Evolutionary conservation across 345 rosid genomes (phyloP).

Genomic region (Aquilaria yunnanensis): DNA sequence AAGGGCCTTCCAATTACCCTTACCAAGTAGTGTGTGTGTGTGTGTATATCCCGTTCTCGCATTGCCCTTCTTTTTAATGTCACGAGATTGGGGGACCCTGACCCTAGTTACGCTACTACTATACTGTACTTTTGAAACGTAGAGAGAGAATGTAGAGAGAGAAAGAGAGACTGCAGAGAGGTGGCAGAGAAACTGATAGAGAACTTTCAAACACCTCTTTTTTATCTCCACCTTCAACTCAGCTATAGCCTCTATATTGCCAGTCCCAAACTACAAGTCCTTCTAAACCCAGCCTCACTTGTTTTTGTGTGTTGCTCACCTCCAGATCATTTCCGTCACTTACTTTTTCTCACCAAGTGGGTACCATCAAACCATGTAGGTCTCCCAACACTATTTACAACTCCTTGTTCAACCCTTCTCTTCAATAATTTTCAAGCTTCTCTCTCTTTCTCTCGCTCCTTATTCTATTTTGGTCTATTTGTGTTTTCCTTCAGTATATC

Average conservation of each 20-base stretch:
- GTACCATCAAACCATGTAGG: slow-evolving; percentile 57
- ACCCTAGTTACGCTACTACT: slow-evolving; percentile 33
- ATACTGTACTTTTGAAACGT: slow-evolving; percentile 9
- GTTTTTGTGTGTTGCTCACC: no score
- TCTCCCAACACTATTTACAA: slow-evolving; percentile 25
- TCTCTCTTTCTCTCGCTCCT: slow-evolving; percentile 16
- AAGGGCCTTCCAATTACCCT: no score
- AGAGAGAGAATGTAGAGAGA: slow-evolving; percentile 29
- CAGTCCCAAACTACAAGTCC: slow-evolving; percentile 68
- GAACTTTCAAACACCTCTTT: slow-evolving; percentile 62
- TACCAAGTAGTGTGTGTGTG: no score
- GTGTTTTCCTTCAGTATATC: slow-evolving; percentile 1
- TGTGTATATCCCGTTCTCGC: background rate
- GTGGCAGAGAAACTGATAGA: slow-evolving; percentile 87
- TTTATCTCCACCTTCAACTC: slow-evolving; percentile 43
- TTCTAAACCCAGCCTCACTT: slow-evolving; percentile 22
- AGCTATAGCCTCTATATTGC: slow-evolving; percentile 54
- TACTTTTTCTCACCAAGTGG: slow-evolving; percentile 37
- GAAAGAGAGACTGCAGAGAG: slow-evolving; percentile 35
- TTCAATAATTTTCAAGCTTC: slow-evolving; percentile 2
- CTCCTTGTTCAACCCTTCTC: slow-evolving; percentile 10
- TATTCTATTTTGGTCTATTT: slow-evolving; percentile 2
- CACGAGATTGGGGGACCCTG: slow-evolving; percentile 61
- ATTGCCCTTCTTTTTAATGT: slow-evolving; percentile 49
- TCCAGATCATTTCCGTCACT: slow-evolving; percentile 16